Conservation (phyloP, 345 rosid genomes). For the Populus ilicifolia region DNA sequence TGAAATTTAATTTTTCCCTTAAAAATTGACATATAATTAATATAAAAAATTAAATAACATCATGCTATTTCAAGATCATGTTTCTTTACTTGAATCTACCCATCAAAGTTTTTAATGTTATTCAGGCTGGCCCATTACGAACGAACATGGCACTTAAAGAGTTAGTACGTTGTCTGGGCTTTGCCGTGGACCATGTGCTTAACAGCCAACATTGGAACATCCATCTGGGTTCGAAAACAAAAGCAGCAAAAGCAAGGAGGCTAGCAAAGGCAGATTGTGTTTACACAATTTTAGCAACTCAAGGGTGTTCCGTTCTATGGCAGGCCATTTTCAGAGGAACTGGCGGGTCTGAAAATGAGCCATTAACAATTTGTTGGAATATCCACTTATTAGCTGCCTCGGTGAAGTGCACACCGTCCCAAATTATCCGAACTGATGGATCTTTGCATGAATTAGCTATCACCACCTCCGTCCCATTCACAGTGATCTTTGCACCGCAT, state of each 20-base stretch:
- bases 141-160: neutral
- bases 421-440: constrained; percentile 41
- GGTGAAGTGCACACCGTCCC: constrained; percentile 77
- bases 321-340: constrained; percentile 48
- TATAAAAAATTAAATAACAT: no score
- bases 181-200: neutral
- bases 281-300: neutral
- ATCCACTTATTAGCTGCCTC: constrained; percentile 67
- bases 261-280: no score
- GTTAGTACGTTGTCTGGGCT: neutral
- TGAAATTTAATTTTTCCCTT: no score
- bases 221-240: no score
- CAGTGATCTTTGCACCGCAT: constrained; percentile 45
- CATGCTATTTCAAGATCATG: no score
- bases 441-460: constrained; percentile 50
- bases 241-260: no score
- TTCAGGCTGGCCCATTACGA: neutral
- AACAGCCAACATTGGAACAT: no score
- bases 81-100: no score
- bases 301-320: neutral
- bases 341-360: constrained; percentile 53
- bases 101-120: neutral
- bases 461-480: constrained; percentile 42
- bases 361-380: constrained; percentile 35
- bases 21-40: no score